Base-by-base conservation (phyloP, 495 filamentous ascomycete species). In the Massariosphaeria phaeospora region DNA sequence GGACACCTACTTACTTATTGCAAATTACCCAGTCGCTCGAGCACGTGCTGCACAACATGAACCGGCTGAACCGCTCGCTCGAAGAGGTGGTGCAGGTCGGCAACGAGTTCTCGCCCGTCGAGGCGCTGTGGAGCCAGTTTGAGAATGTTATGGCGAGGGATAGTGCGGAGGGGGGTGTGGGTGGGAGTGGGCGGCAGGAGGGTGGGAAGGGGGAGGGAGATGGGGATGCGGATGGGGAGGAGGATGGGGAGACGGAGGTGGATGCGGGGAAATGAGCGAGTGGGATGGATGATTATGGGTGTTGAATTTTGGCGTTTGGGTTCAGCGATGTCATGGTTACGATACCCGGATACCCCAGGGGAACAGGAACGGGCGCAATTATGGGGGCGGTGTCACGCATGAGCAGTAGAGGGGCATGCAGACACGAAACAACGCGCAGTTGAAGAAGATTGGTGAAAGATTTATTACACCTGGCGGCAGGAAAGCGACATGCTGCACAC, bases 11-110 rank as follows among this genome's bases (percentile, higher is more conserved):
- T 15, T 48, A 4, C 5, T 31, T 29, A 42, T 27, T 17, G 55
- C 94, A 88, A 84, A 82, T 67, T n/a, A n/a, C n/a, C n/a, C n/a
- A n/a, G n/a, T n/a, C n/a, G n/a, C 86, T 98, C 70, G 93, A 98
- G 60, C 81, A 91, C 64, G 91, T 96, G 41, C 85, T 98, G 45
- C 88, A 90, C 59, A 95, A 95, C 64, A 88, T 97, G 70, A 98
- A 98, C 70, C 87, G 90, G 57, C 73, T 98, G 45, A 98, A 96
- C 69, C 85, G 93, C 25, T 88, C 84, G 30, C 71, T 98, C 27
- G 93, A 98, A 67, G 88, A 89, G 45, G 84, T 96, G n/a, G 89
- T 94, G 54, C 82, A 86, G 29, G 88, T 98, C 24, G 93, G 93
- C 7, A 96, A 95, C 67, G 93, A 98, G 64, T 97, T 98, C 67